Base-by-base conservation (phyloP, 331 rosid species). In the Malus hybrid region DNA sequence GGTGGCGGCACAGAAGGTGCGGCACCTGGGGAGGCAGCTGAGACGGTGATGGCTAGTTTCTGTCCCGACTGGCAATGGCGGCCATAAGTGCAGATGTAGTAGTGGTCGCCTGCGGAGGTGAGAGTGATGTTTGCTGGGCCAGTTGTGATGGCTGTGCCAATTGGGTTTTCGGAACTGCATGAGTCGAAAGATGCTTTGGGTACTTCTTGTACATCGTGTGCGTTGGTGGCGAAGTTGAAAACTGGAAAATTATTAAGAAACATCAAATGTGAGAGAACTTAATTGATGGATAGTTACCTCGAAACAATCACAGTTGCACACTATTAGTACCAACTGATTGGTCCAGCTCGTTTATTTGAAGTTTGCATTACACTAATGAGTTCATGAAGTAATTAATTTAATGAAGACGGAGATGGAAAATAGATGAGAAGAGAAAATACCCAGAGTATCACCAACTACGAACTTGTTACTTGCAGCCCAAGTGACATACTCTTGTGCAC, bases 21-120 rank as follows among this genome's bases (percentile, higher is more conserved):
- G n/a, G 80, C 13, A 2, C 72, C 4, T 0, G 85, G 74, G 27
- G 73, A 52, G 44, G 39, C 34, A 1, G 82, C 36, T 13, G 83
- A 62, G 74, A 86, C 88, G 6, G 67, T 71, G 79, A 89, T 52
- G 56, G 88, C 65, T 10, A 86, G 50, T 80, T 78, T 86, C 72
- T 86, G 89, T 15, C 91, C 93, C 0, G 0, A 2, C 0, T 1
- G 14, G 48, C 93, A 89, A 70, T 89, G 93, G 0, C 6, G 8
- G 71, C 85, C 80, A n/a, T 79, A 0, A 39, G 79, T 64, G 67
- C 93, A 86, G 54, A 89, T 83, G 81, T 59, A 89, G 76, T 65
- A 86, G 76, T 74, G 85, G 4, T 44, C 39, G 5, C 91, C 87
- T 2, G 70, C 33, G 4, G 55, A 4, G 33, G 29, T 7, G 34